These are phyloP conservation scores for Lichina pygmaea DNA, from an alignment of 495 filamentous ascomycete species.

Conservation along the genomic window DNA sequence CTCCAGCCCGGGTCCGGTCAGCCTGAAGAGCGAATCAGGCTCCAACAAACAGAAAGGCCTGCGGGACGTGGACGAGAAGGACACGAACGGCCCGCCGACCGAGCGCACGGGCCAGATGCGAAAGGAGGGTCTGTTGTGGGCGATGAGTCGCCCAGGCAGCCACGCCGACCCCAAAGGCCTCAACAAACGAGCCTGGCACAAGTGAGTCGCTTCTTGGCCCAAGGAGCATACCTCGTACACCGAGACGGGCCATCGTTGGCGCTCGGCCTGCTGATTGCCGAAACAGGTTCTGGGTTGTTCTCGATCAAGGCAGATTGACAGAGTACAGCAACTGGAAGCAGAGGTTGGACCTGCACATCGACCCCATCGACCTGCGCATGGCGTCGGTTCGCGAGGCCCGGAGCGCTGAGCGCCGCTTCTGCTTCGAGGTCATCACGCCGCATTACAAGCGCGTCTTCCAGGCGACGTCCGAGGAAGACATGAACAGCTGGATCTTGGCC, in stretches of 20 bases:
- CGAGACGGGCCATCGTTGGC: background rate
- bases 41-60: slow-evolving; percentile 62
- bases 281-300: slow-evolving; percentile 82
- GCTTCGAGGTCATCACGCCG: slow-evolving; percentile 94
- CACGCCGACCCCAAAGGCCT: slow-evolving; percentile 86
- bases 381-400: slow-evolving; percentile 89
- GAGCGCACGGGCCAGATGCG: slow-evolving; percentile 25
- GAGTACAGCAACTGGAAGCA: slow-evolving; percentile 99
- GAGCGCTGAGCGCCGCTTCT: slow-evolving; percentile 83
- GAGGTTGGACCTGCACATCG: slow-evolving; percentile 85
- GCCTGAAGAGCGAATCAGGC: slow-evolving; percentile 14
- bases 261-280: background rate
- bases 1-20: background rate
- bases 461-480: slow-evolving; percentile 91
- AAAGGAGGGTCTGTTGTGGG: slow-evolving; percentile 91
- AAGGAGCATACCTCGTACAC: background rate
- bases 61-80: slow-evolving; percentile 67
- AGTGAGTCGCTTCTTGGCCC: slow-evolving; percentile 32
- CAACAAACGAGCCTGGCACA: slow-evolving; percentile 97
- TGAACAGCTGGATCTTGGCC: slow-evolving; percentile 86
- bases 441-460: slow-evolving; percentile 94
- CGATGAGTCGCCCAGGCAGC: slow-evolving; percentile 71
- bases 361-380: slow-evolving; percentile 90
- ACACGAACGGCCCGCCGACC: slow-evolving; percentile 14
- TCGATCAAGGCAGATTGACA: slow-evolving; percentile 85